Base-by-base conservation (phyloP, 2,329 filamentous ascomycete genomes). In the Fusarium sp. region DNA sequence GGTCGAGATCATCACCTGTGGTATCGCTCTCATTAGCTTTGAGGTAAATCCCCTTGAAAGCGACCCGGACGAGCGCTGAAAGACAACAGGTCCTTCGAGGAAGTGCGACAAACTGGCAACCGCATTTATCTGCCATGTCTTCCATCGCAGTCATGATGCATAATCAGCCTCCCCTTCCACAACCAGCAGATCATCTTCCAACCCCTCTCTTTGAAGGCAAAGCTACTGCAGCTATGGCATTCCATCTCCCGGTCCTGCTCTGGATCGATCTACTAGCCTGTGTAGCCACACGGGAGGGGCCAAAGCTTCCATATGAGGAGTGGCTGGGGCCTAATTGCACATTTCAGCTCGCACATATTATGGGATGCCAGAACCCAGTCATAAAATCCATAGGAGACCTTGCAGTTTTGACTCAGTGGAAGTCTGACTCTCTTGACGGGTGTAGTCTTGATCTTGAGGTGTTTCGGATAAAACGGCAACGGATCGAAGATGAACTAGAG, bases 401-500 rank as follows among this genome's bases (percentile, higher is more conserved):
- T 1, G 48, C 48, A 8, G 9, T 6, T 3, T 11, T 53, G 5
- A 35, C 12, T 14, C 4, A 24, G 17, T 26, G n/a, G 30, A 53
- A 20, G 4, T 35, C n/a, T 4, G n/a, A 20, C 5, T 8, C 2
- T 36, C 0, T 17, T 3, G 5, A 15, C 2, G 8, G 2, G 2
- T 9, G 14, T 3, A 7, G 7, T 17, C 12, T 47, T 15, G 26
- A 47, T 9, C 15, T 18, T 8, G 7, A 24, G 1, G 12, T 2
- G 3, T 54, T 63, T 2, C 2, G 6, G 1, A 14, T 1, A 0
- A 53, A 15, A 4, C 12, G 32, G 35, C 32, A 63, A 10, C 9
- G 1, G 1, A 45, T 63, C 3, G 47, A 65, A 28, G 26, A 65
- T 39, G 32, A 14, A 14, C n/a, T 65, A 4, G 63, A 65, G 3